These are phyloP conservation scores for Berkeleyomyces basicola DNA, from an alignment of 2,329 filamentous ascomycete species.

Conservation along the genomic window DNA sequence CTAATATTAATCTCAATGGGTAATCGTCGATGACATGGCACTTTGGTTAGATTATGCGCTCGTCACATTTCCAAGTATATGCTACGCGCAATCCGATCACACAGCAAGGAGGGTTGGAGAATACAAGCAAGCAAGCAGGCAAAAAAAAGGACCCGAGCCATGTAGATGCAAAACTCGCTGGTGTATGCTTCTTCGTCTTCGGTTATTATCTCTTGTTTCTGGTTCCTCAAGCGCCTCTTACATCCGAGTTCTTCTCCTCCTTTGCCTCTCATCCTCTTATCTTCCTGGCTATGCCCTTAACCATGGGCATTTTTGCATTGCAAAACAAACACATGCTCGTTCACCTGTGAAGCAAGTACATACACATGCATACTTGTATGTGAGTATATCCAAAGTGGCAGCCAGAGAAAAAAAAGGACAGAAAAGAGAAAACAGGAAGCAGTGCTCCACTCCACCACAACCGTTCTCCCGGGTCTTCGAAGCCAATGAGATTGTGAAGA, in stretches of 20 bases:
- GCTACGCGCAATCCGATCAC: not conserved
- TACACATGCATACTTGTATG: too few species aligned
- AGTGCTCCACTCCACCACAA: not conserved
- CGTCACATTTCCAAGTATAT: not conserved
- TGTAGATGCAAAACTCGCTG: not conserved
- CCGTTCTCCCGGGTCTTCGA: not conserved
- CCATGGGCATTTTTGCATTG: not conserved
- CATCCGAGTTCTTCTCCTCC: not conserved
- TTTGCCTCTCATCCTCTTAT: not conserved
- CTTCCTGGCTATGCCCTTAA: not conserved
- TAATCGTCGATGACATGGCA: not conserved
- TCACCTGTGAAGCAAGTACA: too few species aligned
- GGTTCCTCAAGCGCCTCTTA: too few species aligned
- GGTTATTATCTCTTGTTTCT: not conserved
- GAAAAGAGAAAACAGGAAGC: not conserved
- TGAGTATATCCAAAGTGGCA: too few species aligned
- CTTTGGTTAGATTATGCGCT: not conserved
- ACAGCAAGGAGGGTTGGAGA: not conserved
- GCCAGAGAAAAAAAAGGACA: not conserved
- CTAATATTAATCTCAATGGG: not conserved
- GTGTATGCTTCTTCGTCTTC: not conserved
- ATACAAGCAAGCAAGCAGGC: not conserved
- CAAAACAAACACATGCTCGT: not conserved
- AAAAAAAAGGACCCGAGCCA: not conserved
- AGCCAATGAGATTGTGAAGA: not conserved